phyloP scores from a whole-genome alignment of 192 early-diverging fungal genomes.

The Coemansia sp. region DNA sequence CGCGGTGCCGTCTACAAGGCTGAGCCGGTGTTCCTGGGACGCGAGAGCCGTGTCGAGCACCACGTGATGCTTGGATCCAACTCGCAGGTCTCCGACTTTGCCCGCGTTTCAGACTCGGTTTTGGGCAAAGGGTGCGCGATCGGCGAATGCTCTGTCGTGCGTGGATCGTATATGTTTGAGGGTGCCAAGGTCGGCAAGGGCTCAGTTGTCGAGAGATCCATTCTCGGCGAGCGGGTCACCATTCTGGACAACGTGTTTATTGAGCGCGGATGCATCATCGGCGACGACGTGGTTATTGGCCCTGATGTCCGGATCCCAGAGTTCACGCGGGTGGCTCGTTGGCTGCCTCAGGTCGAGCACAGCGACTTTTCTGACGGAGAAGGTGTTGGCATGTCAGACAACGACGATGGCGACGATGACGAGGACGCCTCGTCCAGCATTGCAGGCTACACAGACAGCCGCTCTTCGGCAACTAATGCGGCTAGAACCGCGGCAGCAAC shows the following conservation, averaged over 20 bases:
- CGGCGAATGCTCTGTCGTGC: conserved; percentile 74
- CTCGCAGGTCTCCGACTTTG: conserved; percentile 74
- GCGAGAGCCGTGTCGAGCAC: conserved; percentile 64
- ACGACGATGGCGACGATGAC: conserved; percentile 20
- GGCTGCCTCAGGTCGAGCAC: conserved; percentile 10
- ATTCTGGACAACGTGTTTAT: conserved; percentile 70
- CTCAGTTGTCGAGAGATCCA: conserved; percentile 66
- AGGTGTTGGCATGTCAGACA: conserved; percentile 10
- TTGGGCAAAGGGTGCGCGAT: conserved; percentile 84
- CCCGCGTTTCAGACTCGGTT: conserved; percentile 73
- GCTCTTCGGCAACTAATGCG: neutral
- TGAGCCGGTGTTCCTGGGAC: conserved; percentile 68
- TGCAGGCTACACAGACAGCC: neutral
- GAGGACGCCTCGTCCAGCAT: conserved; percentile 48
- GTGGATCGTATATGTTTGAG: conserved; percentile 88
- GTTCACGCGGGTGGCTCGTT: conserved; percentile 65
- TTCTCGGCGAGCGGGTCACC: conserved; percentile 73
- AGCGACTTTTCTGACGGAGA: conserved; percentile 17
- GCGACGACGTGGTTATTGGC: conserved; percentile 68
- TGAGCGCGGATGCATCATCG: conserved; percentile 74
- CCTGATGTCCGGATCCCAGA: conserved; percentile 68
- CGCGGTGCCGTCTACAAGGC: conserved; percentile 89
- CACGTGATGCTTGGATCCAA: conserved; percentile 82
- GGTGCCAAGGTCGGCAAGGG: conserved; percentile 68
- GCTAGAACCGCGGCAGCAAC: neutral